Evolutionary conservation across 139 green algal species (phyloP).

Genomic region (Coccomyxa sp.): DNA sequence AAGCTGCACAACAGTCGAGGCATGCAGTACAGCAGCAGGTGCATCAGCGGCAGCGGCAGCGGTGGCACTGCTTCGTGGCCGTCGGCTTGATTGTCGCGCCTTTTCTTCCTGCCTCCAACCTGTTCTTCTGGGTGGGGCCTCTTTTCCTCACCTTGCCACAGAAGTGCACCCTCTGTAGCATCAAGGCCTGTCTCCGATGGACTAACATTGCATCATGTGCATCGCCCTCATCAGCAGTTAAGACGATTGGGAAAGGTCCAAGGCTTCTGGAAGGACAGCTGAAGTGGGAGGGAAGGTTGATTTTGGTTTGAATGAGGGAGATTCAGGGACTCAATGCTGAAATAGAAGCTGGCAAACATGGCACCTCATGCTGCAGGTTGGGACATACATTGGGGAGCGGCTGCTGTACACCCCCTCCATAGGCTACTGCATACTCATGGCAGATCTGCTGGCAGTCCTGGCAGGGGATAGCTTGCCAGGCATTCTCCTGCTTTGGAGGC

Average conservation of each 20-base stretch:
- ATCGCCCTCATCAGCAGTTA: too few species aligned
- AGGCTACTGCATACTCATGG: constrained; percentile 61
- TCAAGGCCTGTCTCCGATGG: too few species aligned
- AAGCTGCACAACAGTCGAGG: too few species aligned
- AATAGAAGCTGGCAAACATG: too few species aligned
- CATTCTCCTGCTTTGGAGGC: background rate
- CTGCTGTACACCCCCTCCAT: constrained; percentile 78
- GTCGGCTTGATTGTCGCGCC: constrained; percentile 55
- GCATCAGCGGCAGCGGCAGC: background rate
- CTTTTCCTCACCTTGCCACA: too few species aligned
- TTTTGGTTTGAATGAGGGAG: too few species aligned
- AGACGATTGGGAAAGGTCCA: too few species aligned
- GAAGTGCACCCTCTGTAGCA: too few species aligned
- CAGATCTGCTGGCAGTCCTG: constrained; percentile 6
- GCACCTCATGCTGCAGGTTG: constrained; percentile 30
- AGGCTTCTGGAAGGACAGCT: too few species aligned
- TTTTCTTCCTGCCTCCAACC: constrained; percentile 73
- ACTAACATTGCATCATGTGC: too few species aligned
- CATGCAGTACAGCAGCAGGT: background rate
- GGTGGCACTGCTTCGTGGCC: constrained; percentile 54
- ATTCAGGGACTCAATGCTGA: too few species aligned
- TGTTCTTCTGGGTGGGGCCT: constrained; percentile 61
- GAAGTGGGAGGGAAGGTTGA: too few species aligned
- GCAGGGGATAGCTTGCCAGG: background rate
- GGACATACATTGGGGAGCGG: constrained; percentile 76